Percentiles rank a stretch among this genome's conserved stretches.
phyloP scores from a whole-genome alignment of 257 asterid genomes.

The Handroanthus guayacan region DNA sequence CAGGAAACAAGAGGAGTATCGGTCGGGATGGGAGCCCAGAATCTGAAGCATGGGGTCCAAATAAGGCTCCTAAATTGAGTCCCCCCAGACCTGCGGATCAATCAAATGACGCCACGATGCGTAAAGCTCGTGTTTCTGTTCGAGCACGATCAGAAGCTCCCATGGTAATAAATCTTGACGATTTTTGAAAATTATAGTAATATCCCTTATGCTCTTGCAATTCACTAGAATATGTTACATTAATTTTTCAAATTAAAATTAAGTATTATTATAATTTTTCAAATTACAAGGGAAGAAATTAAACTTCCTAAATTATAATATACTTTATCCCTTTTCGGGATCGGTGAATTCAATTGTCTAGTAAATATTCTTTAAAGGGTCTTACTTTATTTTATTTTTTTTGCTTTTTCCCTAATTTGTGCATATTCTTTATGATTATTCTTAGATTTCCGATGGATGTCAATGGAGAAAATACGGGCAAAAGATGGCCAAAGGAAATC shows the following conservation, averaged over 20 bases:
- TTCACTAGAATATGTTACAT: too few relatives aligned
- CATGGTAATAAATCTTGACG: constrained; percentile 41
- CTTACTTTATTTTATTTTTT: background rate
- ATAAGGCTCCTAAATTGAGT: constrained; percentile 52
- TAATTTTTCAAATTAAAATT: too few relatives aligned
- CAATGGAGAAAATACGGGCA: constrained; percentile 93
- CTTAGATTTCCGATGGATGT: constrained; percentile 78
- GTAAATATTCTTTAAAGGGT: too few relatives aligned
- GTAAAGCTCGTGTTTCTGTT: constrained; percentile 85
- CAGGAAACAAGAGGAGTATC: constrained; percentile 37
- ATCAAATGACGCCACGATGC: constrained; percentile 66
- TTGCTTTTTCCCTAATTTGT: background rate
- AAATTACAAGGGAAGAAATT: too few relatives aligned
- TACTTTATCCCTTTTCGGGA: too few relatives aligned
- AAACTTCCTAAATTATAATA: too few relatives aligned
- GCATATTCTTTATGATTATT: background rate
- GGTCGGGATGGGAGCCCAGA: constrained; percentile 65
- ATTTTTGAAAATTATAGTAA: too few relatives aligned
- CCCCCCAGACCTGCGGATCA: constrained; percentile 51
- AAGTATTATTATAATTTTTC: too few relatives aligned
- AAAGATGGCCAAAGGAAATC: constrained; percentile 88
- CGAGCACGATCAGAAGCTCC: constrained; percentile 93
- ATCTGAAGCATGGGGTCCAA: constrained; percentile 65
- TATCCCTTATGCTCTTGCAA: too few relatives aligned
- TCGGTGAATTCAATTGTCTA: too few relatives aligned